Conservation (phyloP, 2,329 filamentous ascomycete genomes). For the Aspergillus carbonarius region DNA sequence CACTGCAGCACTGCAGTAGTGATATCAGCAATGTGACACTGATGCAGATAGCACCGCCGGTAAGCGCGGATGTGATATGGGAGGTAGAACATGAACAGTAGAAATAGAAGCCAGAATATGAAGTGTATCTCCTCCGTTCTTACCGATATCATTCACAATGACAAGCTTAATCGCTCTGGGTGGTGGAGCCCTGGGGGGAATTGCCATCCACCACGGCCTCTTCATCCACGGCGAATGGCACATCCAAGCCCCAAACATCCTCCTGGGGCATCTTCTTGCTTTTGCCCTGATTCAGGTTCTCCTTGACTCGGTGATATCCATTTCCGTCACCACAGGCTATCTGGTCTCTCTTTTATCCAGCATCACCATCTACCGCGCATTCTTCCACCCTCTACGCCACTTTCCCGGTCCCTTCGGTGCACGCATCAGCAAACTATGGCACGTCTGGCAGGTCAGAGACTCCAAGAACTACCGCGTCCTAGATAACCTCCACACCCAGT, state of each 20-base stretch:
- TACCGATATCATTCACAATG: neutral
- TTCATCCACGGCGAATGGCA: neutral
- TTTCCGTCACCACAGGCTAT: neutral
- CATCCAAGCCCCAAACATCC: neutral
- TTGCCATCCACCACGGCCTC: neutral
- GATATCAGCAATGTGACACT: too few species aligned
- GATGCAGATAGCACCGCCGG: too few species aligned
- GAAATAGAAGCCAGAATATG: neutral
- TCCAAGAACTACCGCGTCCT: neutral
- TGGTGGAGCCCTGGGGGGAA: neutral
- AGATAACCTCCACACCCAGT: neutral
- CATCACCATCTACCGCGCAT: conserved; percentile 40
- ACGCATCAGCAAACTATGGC: conserved; percentile 40
- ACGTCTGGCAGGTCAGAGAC: neutral
- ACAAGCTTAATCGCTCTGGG: neutral
- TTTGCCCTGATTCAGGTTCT: neutral
- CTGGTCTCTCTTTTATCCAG: conserved; percentile 19
- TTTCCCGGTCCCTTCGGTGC: conserved; percentile 41
- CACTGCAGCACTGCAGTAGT: neutral
- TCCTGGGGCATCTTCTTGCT: neutral
- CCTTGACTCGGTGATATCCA: neutral
- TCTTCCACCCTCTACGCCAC: conserved; percentile 41
- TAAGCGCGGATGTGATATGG: too few species aligned
- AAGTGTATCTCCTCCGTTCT: too few species aligned
- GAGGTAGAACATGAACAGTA: neutral